Percentiles rank a stretch among this genome's conserved stretches.
Evolutionary conservation across 1,284 basidiomycete genomes (phyloP).

Genomic region (Marasmius fiardii): DNA sequence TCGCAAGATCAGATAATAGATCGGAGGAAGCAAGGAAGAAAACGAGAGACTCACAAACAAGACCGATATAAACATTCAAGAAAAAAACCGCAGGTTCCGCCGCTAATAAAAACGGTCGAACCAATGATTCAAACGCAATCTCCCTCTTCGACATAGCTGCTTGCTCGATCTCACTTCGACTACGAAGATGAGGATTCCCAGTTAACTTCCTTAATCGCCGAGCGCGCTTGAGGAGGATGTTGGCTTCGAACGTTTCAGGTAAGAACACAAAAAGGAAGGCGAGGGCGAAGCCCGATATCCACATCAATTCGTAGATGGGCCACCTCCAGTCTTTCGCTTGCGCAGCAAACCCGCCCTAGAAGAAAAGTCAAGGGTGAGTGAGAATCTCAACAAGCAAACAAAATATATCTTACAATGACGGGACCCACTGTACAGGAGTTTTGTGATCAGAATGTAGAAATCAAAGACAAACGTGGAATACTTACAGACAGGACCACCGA

Average conservation of each 20-base stretch:
- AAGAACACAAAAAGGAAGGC: slow-evolving; percentile 6
- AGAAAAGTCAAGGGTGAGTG: background rate
- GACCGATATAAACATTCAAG: slow-evolving; percentile 40
- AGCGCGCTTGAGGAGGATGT: slow-evolving; percentile 40
- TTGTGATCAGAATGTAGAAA: background rate
- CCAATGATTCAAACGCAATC: slow-evolving; percentile 27
- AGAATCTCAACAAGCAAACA: background rate
- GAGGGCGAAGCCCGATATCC: slow-evolving; percentile 51
- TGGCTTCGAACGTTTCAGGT: slow-evolving; percentile 29
- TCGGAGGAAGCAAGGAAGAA: background rate
- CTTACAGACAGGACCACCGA: slow-evolving; percentile 39
- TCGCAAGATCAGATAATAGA: background rate
- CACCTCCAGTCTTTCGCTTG: slow-evolving; percentile 41
- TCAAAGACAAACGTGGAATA: background rate
- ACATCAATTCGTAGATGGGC: slow-evolving; percentile 53
- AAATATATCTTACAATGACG: slow-evolving; percentile 31
- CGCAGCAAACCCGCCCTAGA: slow-evolving; percentile 34
- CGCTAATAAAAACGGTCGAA: slow-evolving; percentile 38
- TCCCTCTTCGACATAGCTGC: slow-evolving; percentile 19
- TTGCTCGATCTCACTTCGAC: slow-evolving; percentile 19
- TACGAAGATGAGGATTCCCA: slow-evolving; percentile 24
- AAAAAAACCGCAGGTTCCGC: slow-evolving; percentile 39
- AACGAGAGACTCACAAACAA: slow-evolving; percentile 25
- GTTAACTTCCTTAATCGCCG: slow-evolving; percentile 24
- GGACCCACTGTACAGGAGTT: slow-evolving; percentile 29